Conservation (phyloP, 2,329 filamentous ascomycete species). For the Clonostachys solani region DNA sequence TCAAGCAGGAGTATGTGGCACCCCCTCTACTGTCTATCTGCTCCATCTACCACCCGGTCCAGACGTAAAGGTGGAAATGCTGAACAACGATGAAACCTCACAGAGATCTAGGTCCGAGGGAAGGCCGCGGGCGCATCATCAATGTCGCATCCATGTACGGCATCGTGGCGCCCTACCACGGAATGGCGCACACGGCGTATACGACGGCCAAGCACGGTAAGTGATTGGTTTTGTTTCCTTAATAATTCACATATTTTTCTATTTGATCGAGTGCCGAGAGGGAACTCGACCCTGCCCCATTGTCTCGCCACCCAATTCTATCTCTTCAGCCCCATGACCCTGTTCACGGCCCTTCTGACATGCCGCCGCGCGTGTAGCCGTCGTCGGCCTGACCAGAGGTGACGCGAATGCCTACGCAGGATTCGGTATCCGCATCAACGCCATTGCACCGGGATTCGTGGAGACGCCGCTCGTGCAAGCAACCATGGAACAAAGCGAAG, state of each 20-base stretch:
- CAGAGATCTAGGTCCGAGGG: constrained; percentile 26
- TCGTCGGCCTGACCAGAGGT: constrained; percentile 3
- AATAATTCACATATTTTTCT: no score
- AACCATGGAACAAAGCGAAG: not conserved
- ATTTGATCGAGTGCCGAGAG: no score
- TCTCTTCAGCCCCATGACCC: no score
- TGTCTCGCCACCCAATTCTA: no score
- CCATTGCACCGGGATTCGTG: constrained; percentile 4
- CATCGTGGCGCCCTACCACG: constrained; percentile 29
- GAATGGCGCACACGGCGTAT: constrained; percentile 41
- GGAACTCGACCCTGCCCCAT: no score
- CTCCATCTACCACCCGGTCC: no score
- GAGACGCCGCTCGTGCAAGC: constrained; percentile 2
- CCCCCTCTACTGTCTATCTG: no score
- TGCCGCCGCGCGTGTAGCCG: constrained; percentile 1
- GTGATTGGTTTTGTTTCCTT: not conserved
- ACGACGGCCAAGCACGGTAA: constrained; percentile 45
- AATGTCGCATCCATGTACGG: constrained; percentile 51
- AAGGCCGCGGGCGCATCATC: constrained; percentile 45
- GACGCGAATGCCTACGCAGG: constrained; percentile 3
- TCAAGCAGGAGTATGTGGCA: constrained; percentile 38
- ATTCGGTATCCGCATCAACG: constrained; percentile 4
- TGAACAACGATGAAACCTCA: not conserved
- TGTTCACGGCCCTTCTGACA: not conserved
- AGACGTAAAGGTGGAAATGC: no score